Percentiles rank a stretch among this genome's conserved stretches.
Conservation (phyloP, 805 yeast species). For the Ogataea pini region DNA sequence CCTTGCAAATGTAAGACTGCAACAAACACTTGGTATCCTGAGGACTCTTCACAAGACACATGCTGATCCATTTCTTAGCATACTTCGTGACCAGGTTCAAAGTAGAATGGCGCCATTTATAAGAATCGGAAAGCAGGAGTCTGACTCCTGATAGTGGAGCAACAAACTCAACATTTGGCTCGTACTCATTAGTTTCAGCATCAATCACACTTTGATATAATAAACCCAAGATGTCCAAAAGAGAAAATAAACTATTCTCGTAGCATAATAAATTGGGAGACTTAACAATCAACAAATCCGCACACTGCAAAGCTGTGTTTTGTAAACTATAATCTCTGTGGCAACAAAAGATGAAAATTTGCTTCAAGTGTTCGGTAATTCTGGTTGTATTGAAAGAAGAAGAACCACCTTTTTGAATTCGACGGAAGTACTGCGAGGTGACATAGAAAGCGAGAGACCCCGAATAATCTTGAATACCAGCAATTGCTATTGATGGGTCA, state of each 20-base stretch:
- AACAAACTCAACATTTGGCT: constrained; percentile 71
- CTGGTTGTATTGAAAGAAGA: constrained; percentile 56
- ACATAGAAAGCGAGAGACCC: constrained; percentile 63
- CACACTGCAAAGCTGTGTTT: constrained; percentile 74
- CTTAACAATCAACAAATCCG: constrained; percentile 62
- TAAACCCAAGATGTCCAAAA: constrained; percentile 77
- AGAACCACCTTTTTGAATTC: constrained; percentile 54
- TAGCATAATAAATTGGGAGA: constrained; percentile 83
- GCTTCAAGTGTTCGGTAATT: constrained; percentile 68
- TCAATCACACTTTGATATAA: constrained; percentile 80
- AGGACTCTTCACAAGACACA: constrained; percentile 57
- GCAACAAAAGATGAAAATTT: constrained; percentile 68
- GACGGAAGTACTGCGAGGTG: constrained; percentile 54
- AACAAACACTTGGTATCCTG: constrained; percentile 78
- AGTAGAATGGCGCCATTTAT: constrained; percentile 71
- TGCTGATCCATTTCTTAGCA: constrained; percentile 68
- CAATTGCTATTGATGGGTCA: constrained; percentile 74
- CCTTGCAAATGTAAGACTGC: constrained; percentile 66
- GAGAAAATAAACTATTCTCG: constrained; percentile 66
- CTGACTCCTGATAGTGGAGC: constrained; percentile 46
- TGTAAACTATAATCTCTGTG: constrained; percentile 77
- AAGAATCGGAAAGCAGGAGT: constrained; percentile 70
- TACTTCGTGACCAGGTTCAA: constrained; percentile 56
- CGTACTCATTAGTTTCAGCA: constrained; percentile 80
- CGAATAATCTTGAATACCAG: constrained; percentile 69